These are phyloP conservation scores for Trichosporon inkin DNA, from an alignment of 1,284 basidiomycete genomes.

Conservation along the genomic window DNA sequence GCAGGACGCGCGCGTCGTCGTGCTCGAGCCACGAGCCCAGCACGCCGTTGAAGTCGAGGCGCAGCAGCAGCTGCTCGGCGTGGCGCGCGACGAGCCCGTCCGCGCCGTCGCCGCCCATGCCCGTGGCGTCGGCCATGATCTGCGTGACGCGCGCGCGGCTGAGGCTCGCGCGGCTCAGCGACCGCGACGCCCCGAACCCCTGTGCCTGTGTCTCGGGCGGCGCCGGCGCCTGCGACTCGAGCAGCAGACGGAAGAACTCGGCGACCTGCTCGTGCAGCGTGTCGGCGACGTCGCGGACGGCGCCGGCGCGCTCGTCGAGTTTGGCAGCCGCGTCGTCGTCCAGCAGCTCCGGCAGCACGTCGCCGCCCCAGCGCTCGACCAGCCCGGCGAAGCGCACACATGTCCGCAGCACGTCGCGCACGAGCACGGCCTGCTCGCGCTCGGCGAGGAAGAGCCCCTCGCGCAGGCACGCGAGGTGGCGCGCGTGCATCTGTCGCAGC, in stretches of 20 bases:
- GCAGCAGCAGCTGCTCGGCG: constrained; percentile 72
- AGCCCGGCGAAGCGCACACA: constrained; percentile 79
- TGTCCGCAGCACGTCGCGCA: constrained; percentile 69
- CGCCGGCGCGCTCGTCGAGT: constrained; percentile 43
- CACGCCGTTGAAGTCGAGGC: constrained; percentile 78
- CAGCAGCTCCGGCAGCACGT: constrained; percentile 74
- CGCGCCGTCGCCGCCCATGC: not conserved
- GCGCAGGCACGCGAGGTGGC: constrained; percentile 72
- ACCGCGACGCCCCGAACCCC: not conserved
- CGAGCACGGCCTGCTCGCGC: constrained; percentile 58
- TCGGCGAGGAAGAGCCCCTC: constrained; percentile 76
- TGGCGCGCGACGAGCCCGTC: constrained; percentile 63
- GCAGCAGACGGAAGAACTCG: constrained; percentile 61
- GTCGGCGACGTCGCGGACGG: constrained; percentile 65
- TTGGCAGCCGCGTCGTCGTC: constrained; percentile 60
- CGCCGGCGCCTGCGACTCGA: constrained; percentile 62
- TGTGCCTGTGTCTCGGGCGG: constrained; percentile 38
- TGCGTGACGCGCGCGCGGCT: not conserved
- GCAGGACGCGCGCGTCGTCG: too few relatives aligned
- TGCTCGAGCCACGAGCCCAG: constrained; percentile 58
- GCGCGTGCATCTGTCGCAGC: constrained; percentile 68
- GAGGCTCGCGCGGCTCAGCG: constrained; percentile 10
- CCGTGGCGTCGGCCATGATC: constrained; percentile 39
- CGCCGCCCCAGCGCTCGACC: constrained; percentile 87
- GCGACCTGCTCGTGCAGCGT: constrained; percentile 70